A percentile compares a stretch with the other conserved stretches of the same genome.
Evolutionary conservation across 306 rosid genomes (phyloP).

Genomic region (Sindora glabra): DNA sequence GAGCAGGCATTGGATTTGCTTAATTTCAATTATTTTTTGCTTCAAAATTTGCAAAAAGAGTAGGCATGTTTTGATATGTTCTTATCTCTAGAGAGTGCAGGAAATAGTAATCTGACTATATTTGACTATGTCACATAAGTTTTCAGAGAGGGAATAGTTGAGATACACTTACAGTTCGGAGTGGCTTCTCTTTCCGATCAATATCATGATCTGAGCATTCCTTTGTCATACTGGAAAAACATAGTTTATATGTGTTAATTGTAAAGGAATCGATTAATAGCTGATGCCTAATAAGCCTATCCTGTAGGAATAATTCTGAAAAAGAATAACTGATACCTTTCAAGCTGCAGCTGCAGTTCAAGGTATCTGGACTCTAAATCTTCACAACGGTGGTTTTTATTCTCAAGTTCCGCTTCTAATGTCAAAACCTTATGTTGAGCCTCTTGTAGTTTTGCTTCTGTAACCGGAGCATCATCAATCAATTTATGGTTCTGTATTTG

Average conservation of each 20-base stretch:
- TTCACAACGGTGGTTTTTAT: constrained; percentile 49
- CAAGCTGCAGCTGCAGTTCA: constrained; percentile 76
- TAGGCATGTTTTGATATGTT: too few species aligned
- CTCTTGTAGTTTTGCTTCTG: constrained; percentile 46
- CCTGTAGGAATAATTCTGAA: background rate
- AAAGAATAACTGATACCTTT: constrained; percentile 46
- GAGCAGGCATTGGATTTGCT: too few species aligned
- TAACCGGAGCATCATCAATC: constrained; percentile 33
- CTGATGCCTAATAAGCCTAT: constrained; percentile 5
- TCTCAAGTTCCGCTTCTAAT: constrained; percentile 62
- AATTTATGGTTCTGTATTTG: constrained; percentile 30
- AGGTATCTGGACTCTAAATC: constrained; percentile 65
- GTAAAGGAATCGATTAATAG: constrained; percentile 6
- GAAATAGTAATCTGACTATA: too few species aligned
- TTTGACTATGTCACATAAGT: too few species aligned
- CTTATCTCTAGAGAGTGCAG: too few species aligned
- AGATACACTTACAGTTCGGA: constrained; percentile 55
- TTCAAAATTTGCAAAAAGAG: too few species aligned
- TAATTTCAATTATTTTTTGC: too few species aligned
- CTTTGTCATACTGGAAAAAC: constrained; percentile 40
- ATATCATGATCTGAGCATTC: constrained; percentile 17
- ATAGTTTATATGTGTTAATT: constrained; percentile 10
- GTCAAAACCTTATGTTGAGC: constrained; percentile 42
- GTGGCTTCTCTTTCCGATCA: constrained; percentile 44
- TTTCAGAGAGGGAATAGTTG: background rate